A percentile compares a stretch with the other conserved stretches of the same genome.
Evolutionary conservation across 352 stramenopile species (phyloP).

Genomic region (Pythium dissimile): DNA sequence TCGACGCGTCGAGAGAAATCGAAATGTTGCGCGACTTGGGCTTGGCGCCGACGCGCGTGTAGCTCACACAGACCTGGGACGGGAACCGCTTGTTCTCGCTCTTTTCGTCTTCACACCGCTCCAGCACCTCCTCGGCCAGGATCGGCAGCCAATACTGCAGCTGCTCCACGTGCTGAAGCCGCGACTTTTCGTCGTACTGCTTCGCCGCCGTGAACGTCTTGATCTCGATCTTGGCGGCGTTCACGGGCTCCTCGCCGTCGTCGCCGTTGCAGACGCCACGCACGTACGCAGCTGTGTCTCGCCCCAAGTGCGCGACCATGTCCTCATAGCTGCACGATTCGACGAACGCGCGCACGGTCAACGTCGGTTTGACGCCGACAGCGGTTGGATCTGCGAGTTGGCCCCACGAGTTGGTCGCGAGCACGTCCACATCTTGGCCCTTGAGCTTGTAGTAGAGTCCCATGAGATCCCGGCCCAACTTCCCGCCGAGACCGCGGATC

Average conservation of each 20-base stretch:
- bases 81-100: slow-evolving; percentile 77
- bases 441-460: slow-evolving; percentile 49
- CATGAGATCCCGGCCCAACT: slow-evolving; percentile 69
- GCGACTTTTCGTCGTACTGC: slow-evolving; percentile 73
- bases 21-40: slow-evolving; percentile 43
- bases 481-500: slow-evolving; percentile 69
- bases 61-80: slow-evolving; percentile 53
- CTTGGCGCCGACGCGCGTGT: slow-evolving; percentile 47
- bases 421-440: slow-evolving; percentile 18
- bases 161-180: slow-evolving; percentile 44
- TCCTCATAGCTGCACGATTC: slow-evolving; percentile 49
- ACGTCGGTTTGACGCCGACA: slow-evolving; percentile 20
- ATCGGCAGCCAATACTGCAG: slow-evolving; percentile 77
- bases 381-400: slow-evolving; percentile 13
- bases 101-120: slow-evolving; percentile 78
- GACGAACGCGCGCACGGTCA: slow-evolving; percentile 48
- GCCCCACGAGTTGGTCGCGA: slow-evolving; percentile 19
- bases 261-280: slow-evolving; percentile 56
- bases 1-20: slow-evolving; percentile 52
- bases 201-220: slow-evolving; percentile 73
- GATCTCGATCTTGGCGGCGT: slow-evolving; percentile 61
- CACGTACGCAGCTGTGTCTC: slow-evolving; percentile 56
- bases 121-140: slow-evolving; percentile 66
- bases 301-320: slow-evolving; percentile 50
- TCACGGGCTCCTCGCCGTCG: slow-evolving; percentile 67